These are phyloP conservation scores for Geotrichum phurueaensis DNA, from an alignment of 1,139 yeast species.

Conservation along the genomic window DNA sequence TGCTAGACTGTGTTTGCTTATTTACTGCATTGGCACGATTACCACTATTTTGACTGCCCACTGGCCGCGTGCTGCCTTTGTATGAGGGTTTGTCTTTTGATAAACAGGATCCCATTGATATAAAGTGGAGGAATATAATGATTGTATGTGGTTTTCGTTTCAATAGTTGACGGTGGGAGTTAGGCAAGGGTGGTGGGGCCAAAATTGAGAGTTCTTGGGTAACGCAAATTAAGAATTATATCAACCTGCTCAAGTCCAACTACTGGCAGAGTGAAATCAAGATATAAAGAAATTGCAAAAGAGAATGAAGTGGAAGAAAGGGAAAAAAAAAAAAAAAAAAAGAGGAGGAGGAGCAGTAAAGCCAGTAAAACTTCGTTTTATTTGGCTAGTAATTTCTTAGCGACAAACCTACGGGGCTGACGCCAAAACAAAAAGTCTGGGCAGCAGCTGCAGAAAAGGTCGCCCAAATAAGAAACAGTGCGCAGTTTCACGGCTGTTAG, in stretches of 20 bases:
- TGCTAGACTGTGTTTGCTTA: neutral
- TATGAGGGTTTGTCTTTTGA: slow-evolving; percentile 10
- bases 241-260: neutral
- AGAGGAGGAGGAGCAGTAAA: neutral
- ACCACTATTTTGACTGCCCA: slow-evolving; percentile 1
- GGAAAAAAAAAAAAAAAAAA: neutral
- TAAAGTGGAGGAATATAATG: neutral
- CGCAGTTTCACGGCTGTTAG: too few relatives aligned
- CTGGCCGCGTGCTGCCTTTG: neutral
- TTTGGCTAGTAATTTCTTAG: too few relatives aligned
- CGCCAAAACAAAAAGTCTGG: too few relatives aligned
- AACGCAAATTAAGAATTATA: too few relatives aligned
- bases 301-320: neutral
- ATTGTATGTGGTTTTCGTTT: neutral
- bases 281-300: neutral
- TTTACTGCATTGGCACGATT: neutral
- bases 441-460: too few relatives aligned
- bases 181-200: neutral
- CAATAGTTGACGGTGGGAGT: neutral
- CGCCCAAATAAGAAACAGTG: too few relatives aligned
- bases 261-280: neutral
- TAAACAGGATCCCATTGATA: slow-evolving; percentile 13
- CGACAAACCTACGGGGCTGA: too few relatives aligned
- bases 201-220: too few relatives aligned
- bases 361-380: neutral